phyloP scores from a whole-genome alignment of 352 stramenopile species.

The Phytophthora parvispora region DNA sequence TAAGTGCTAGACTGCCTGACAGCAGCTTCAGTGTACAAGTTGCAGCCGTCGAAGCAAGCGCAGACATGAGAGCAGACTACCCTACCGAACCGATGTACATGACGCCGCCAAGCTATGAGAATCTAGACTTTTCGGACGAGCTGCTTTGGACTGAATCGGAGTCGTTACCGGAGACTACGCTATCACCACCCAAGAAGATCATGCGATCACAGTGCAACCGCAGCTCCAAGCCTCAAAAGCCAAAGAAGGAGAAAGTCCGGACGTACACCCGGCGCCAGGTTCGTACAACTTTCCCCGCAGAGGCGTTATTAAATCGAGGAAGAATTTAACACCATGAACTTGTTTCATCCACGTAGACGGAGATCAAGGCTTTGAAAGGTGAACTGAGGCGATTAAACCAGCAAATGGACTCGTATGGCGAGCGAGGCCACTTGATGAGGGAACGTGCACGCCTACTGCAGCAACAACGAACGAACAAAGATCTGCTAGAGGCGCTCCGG shows the following conservation, averaged over 20 bases:
- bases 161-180: background rate
- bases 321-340: too few species aligned
- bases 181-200: background rate
- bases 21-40: background rate
- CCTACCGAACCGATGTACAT: background rate
- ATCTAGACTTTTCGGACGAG: background rate
- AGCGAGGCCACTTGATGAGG: background rate
- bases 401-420: background rate
- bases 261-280: constrained; percentile 27
- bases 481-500: constrained; percentile 6
- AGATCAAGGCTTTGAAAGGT: constrained; percentile 14
- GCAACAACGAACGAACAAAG: constrained; percentile 11
- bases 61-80: background rate
- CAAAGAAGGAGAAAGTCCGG: constrained; percentile 16
- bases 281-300: background rate
- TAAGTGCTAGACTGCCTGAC: too few species aligned
- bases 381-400: constrained; percentile 12
- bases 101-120: background rate
- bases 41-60: background rate
- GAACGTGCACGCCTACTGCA: constrained; percentile 11
- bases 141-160: background rate
- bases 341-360: constrained; percentile 9
- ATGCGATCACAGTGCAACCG: background rate
- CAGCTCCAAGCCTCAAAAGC: constrained; percentile 8
- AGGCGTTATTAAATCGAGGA: background rate